These are phyloP conservation scores for Paraphysoderma sedebokerense DNA, from an alignment of 371 early-diverging fungal species.

Conservation along the genomic window DNA sequence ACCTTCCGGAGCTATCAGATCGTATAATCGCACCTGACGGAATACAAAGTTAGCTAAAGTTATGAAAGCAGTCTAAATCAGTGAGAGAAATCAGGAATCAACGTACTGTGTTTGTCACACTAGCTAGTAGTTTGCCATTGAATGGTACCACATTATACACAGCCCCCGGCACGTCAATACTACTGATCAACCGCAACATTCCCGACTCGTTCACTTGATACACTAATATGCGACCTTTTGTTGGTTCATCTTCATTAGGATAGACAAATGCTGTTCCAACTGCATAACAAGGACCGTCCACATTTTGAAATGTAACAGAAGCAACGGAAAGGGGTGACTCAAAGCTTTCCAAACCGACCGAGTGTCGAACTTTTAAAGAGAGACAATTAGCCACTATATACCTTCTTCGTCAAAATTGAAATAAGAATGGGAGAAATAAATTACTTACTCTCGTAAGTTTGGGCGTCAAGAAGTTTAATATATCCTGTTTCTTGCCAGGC, in stretches of 20 bases:
- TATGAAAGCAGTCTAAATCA: slow-evolving; percentile 7
- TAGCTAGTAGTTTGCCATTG: slow-evolving; percentile 26
- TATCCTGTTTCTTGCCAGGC: slow-evolving; percentile 25
- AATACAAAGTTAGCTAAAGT: slow-evolving; percentile 1
- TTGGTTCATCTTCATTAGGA: slow-evolving; percentile 36
- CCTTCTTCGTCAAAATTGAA: too few species aligned
- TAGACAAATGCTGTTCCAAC: slow-evolving; percentile 41
- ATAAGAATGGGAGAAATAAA: too few species aligned
- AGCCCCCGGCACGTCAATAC: slow-evolving; percentile 23
- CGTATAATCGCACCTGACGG: slow-evolving; percentile 10
- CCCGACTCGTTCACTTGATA: slow-evolving; percentile 16
- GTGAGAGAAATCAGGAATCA: background rate
- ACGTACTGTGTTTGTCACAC: slow-evolving; percentile 23
- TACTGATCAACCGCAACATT: slow-evolving; percentile 19
- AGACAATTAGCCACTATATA: too few species aligned
- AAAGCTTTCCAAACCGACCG: slow-evolving; percentile 11
- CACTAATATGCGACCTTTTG: slow-evolving; percentile 36
- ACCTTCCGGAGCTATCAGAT: slow-evolving; percentile 12
- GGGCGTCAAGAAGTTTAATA: slow-evolving; percentile 51
- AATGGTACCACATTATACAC: slow-evolving; percentile 33
- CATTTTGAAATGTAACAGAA: slow-evolving; percentile 10
- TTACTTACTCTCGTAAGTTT: too few species aligned
- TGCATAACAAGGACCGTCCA: too few species aligned
- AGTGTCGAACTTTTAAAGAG: too few species aligned
- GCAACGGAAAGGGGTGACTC: slow-evolving; percentile 17